Evolutionary conservation across 257 asterid species (phyloP).

Genomic region (Schizonepeta tenuifolia): DNA sequence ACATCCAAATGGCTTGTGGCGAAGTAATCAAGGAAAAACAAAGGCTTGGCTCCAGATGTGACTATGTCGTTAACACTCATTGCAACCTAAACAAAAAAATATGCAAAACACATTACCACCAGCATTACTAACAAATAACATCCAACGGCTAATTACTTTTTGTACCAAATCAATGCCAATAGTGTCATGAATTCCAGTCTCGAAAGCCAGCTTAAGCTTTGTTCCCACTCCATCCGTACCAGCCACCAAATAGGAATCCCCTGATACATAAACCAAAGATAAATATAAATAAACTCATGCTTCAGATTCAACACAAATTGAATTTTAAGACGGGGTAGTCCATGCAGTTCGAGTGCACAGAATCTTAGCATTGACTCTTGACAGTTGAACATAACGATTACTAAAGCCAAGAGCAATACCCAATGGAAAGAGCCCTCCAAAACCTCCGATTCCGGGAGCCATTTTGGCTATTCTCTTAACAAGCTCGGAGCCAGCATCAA

Average conservation of each 20-base stretch:
- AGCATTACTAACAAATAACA: conserved; percentile 1
- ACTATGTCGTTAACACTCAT: conserved; percentile 97
- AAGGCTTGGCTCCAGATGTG: conserved; percentile 98
- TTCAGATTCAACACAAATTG: not conserved
- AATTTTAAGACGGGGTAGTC: not conserved
- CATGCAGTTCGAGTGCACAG: not conserved
- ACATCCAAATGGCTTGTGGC: conserved; percentile 93
- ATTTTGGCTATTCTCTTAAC: conserved; percentile 86
- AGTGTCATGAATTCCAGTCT: conserved; percentile 92
- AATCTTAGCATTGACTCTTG: conserved; percentile 6
- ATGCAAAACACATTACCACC: conserved; percentile 27
- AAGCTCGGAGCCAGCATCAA: conserved; percentile 96
- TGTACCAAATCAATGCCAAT: conserved; percentile 95
- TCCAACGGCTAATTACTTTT: not conserved
- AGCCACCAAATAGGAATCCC: conserved; percentile 92
- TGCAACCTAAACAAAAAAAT: conserved; percentile 65
- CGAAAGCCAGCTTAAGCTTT: conserved; percentile 92
- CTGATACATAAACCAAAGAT: conserved; percentile 34
- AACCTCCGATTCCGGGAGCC: conserved; percentile 99
- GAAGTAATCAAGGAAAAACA: conserved; percentile 93
- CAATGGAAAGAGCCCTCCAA: conserved; percentile 92
- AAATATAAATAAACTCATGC: not conserved
- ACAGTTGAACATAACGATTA: not conserved
- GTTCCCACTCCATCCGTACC: conserved; percentile 99
- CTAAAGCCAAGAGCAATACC: conserved; percentile 45